These are phyloP conservation scores for Corynespora cassiicola DNA, from an alignment of 2,329 filamentous ascomycete species.

Conservation along the genomic window DNA sequence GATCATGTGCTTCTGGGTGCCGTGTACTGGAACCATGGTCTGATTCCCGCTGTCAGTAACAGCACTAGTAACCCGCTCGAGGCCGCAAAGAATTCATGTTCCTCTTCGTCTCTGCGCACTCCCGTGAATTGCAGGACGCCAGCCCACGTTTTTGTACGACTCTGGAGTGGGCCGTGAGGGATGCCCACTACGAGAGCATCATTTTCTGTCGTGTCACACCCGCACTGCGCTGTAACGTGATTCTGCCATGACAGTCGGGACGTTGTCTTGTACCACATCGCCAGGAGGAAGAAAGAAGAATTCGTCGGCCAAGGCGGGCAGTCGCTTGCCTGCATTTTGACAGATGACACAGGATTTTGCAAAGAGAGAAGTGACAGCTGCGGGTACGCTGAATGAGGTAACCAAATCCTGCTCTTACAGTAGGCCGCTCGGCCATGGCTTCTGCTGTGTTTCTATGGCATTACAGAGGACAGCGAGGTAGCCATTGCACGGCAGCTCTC, in stretches of 20 bases:
- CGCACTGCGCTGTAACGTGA: constrained; percentile 41
- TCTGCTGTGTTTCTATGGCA: constrained; percentile 11
- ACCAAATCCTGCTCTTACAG: constrained; percentile 22
- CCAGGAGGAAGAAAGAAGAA: constrained; percentile 17
- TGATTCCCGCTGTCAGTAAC: constrained; percentile 40
- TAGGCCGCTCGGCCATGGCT: constrained; percentile 13
- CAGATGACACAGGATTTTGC: constrained; percentile 27
- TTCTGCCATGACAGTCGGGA: constrained; percentile 27
- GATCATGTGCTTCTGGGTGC: constrained; percentile 9
- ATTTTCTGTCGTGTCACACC: constrained; percentile 32
- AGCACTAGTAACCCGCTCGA: constrained; percentile 22
- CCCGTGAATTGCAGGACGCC: constrained; percentile 30
- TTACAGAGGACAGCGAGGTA: constrained; percentile 21
- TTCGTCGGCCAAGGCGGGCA: constrained; percentile 18
- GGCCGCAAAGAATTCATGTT: constrained; percentile 39
- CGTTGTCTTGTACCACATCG: constrained; percentile 29
- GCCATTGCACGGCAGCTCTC: not conserved
- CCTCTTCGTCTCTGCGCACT: constrained; percentile 30
- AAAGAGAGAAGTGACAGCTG: constrained; percentile 24
- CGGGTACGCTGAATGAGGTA: constrained; percentile 23
- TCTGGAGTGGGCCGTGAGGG: constrained; percentile 20
- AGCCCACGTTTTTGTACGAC: constrained; percentile 39
- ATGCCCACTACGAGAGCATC: constrained; percentile 24
- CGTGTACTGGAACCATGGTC: constrained; percentile 30
- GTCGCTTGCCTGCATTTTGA: constrained; percentile 39